A percentile compares a stretch with the other conserved stretches of the same genome.
phyloP scores from a whole-genome alignment of 495 filamentous ascomycete species.

The Hypoxylon trugodes region DNA sequence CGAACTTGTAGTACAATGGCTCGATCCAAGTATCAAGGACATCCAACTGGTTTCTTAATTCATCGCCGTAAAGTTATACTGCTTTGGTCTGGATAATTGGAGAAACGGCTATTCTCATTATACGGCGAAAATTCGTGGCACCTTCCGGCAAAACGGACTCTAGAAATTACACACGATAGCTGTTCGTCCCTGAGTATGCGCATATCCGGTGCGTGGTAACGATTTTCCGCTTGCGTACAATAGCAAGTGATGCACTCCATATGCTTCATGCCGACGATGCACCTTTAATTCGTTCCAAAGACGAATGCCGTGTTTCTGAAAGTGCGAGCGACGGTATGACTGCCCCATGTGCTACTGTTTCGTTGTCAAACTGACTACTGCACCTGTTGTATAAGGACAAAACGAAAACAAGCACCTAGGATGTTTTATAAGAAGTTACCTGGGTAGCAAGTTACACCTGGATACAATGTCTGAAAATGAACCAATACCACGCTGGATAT shows the following conservation, averaged over 20 bases:
- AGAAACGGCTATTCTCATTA: too few relatives aligned
- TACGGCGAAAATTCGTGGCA: too few relatives aligned
- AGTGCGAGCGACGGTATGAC: constrained; percentile 20
- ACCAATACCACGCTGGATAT: neutral
- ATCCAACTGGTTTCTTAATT: neutral
- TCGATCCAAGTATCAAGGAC: neutral
- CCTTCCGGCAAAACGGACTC: too few relatives aligned
- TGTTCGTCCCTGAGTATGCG: constrained; percentile 18
- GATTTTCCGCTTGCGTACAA: neutral
- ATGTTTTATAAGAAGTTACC: neutral
- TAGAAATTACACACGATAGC: neutral
- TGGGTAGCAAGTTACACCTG: neutral
- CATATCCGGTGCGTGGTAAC: constrained; percentile 13
- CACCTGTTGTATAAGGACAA: neutral
- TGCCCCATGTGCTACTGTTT: constrained; percentile 28
- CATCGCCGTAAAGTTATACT: too few relatives aligned
- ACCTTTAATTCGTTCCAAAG: constrained; percentile 1
- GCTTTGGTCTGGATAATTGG: too few relatives aligned
- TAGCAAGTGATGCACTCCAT: neutral
- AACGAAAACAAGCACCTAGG: constrained; percentile 1
- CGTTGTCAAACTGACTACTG: constrained; percentile 7
- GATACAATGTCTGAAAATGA: neutral
- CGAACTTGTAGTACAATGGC: neutral
- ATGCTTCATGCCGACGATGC: neutral
- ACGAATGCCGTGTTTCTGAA: constrained; percentile 10